Base-by-base conservation (phyloP, 495 filamentous ascomycete genomes). In the Aspergillus campestris region DNA sequence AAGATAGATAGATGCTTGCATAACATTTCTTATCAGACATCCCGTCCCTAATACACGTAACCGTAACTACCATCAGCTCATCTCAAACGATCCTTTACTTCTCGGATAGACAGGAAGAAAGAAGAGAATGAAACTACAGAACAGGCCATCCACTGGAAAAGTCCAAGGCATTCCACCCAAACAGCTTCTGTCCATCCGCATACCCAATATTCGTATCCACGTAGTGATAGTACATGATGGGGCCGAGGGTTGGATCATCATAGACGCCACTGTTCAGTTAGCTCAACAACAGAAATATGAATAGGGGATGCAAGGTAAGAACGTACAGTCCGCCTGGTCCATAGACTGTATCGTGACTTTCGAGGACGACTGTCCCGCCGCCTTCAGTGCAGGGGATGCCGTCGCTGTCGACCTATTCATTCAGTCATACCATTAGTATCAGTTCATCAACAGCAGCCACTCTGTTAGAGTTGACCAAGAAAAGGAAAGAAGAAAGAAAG, bases 181-280 rank as follows among this genome's bases (percentile, higher is more conserved):
- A 84, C 40, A 66, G 63, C 55, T 83, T 81, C 50, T 86, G 67
- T 1, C 67, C 69, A 58, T 87, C 82, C 0, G 66, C 76, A 50
- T 78, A 81, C 0, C 84, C 83, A 49, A 87, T 67, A 3, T 50
- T 74, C 0, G 77, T 85, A 53, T 88, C 72, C 15, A 80, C 61
- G 33, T 87, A 87, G 52, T 87, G 82, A 51, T 88, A 87, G 56
- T 87, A 87, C 11, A 87, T 69, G 10, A 87, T 70, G 28, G 77
- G 58, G 2, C 72, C 71, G 0, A 66, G 49, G 7, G 46, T 60
- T 1, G 70, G 60, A 56, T 78, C 75, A 28, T 62, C 67, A 44
- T 64, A 74, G 0, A 80, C 66, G 30, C 74, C 76, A 53, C 66
- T 69, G 34, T 1, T 5, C 7, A 10, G 11, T 27, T 66, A 44